Base-by-base conservation (phyloP, 1,284 basidiomycete genomes). In the Malassezia yamatoensis region DNA sequence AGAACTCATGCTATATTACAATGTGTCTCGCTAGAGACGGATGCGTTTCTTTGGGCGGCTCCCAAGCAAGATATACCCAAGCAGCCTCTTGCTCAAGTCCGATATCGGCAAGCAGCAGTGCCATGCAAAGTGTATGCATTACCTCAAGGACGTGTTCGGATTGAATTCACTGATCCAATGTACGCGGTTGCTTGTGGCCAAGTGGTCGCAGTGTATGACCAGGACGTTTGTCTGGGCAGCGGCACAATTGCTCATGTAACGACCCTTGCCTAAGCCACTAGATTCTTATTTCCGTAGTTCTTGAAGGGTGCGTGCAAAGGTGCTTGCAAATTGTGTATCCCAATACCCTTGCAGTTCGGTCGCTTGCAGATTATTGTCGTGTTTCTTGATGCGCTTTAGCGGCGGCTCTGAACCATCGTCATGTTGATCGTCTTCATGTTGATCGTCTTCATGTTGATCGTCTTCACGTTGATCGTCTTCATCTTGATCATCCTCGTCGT, bases 221-320 rank as follows among this genome's bases (percentile, higher is more conserved):
- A 78, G 2, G 80, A 84, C 51, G 85, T 84, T 83, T 90, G 88
- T 76, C 78, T 93, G 21, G 90, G 90, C 2, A 87, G 85, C 68
- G 90, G 87, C 16, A 76, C 80, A 11, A 88, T 91, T 52, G 66
- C 60, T 10, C 34, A 47, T 37, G 65, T 65, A 4, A 45, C 60
- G n/a, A 68, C 61, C 8, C 16, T 58, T n/a, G 54, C 50, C 21
- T 38, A 21, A 16, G 1, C 21, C 15, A 47, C 29, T 9, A 33
- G 35, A 21, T 37, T n/a, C 20, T 32, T 32, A 12, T 29, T 8
- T 5, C 20, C 44, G 55, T 21, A 58, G 51, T 9, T 16, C n/a
- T 2, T 34, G 44, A 21, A 58, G 20, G 11, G 55, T 29, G 12
- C 51, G 50, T 2, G 45, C 12, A 40, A 58, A 58, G 15, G 45